A percentile compares a stretch with the other conserved stretches of the same genome.
Conservation (phyloP, 2,329 filamentous ascomycete species). For the Fusarium pseudograminearum region DNA sequence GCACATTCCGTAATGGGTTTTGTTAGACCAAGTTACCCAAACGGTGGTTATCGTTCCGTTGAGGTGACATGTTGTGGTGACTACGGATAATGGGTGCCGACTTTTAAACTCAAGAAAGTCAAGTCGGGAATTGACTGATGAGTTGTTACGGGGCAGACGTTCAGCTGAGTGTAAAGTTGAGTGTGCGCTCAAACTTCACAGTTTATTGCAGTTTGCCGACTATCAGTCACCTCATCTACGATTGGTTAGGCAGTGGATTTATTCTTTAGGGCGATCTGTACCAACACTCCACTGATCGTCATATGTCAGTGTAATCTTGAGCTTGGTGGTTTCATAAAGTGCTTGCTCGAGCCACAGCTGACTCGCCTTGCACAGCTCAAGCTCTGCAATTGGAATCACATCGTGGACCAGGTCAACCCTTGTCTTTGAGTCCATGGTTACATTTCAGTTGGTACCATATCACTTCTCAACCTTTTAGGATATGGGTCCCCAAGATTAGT, state of each 20-base stretch:
- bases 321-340: constrained; percentile 15
- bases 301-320: constrained; percentile 6
- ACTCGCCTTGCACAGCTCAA: constrained; percentile 19
- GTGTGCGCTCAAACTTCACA: too few relatives aligned
- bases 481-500: constrained; percentile 10
- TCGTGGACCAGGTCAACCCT: not conserved
- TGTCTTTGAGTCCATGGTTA: constrained; percentile 4
- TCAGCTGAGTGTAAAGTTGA: not conserved
- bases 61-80: constrained; percentile 25
- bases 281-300: constrained; percentile 31
- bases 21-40: constrained; percentile 13
- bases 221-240: constrained; percentile 31
- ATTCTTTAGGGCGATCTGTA: constrained; percentile 6
- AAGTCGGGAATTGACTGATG: constrained; percentile 3
- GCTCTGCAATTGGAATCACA: not conserved
- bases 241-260: constrained; percentile 31
- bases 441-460: constrained; percentile 26
- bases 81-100: not conserved
- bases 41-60: constrained; percentile 18
- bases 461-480: constrained; percentile 4
- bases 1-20: constrained; percentile 4
- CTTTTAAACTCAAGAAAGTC: not conserved
- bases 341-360: constrained; percentile 9
- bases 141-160: not conserved
- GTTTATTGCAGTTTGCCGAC: too few relatives aligned